Evolutionary conservation across 73 alveolate genomes (phyloP).

Genomic region (Stentor roeselii): DNA sequence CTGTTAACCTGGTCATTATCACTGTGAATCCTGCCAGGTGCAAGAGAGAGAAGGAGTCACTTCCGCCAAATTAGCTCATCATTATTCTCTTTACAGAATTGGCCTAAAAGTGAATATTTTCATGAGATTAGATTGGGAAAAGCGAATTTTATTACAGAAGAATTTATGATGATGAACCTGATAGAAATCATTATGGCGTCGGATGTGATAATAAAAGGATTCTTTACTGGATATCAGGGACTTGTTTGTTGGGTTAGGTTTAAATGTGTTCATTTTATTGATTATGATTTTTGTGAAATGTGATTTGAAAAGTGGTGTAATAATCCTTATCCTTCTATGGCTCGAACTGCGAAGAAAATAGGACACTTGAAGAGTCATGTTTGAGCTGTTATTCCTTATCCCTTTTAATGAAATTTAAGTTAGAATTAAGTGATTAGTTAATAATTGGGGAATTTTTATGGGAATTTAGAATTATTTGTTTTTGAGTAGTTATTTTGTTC

Average conservation of each 20-base stretch:
- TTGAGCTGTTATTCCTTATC: background rate
- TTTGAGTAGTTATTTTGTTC: background rate
- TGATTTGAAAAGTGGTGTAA: slow-evolving; percentile 18
- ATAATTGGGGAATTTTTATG: background rate
- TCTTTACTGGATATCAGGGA: slow-evolving; percentile 5
- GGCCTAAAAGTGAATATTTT: background rate
- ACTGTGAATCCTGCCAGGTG: slow-evolving; percentile 17
- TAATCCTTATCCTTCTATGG: background rate
- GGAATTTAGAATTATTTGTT: background rate
- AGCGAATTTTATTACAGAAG: background rate
- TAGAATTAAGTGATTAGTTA: too few relatives aligned
- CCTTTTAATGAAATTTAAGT: background rate
- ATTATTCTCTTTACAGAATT: background rate
- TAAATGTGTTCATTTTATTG: slow-evolving; percentile 41
- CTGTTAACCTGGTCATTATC: slow-evolving; percentile 22
- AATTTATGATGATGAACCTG: background rate
- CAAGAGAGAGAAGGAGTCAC: background rate
- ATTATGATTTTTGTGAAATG: slow-evolving; percentile 39
- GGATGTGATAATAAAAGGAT: slow-evolving; percentile 28
- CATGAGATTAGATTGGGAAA: background rate
- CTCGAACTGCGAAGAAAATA: background rate
- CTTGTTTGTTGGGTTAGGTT: slow-evolving; percentile 30
- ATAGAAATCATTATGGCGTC: background rate
- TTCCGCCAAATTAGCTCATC: slow-evolving; percentile 19
- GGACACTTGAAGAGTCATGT: background rate